Conservation (phyloP, 2,329 filamentous ascomycete genomes). For the Phoma herbarum region DNA sequence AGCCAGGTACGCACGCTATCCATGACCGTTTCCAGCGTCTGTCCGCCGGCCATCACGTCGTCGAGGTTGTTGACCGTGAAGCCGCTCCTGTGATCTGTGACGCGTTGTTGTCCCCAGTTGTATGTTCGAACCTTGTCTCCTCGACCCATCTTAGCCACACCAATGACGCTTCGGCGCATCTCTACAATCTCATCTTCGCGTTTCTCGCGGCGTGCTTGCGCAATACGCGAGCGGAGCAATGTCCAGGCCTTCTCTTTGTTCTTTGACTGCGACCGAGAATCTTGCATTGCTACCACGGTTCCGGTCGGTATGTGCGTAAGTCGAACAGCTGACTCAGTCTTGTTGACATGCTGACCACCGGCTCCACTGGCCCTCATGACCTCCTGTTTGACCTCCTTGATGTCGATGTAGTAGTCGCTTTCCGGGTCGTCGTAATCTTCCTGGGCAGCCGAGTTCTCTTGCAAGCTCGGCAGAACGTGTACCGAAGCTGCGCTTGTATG, state of each 20-base stretch:
- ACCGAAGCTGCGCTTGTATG: constrained; percentile 94
- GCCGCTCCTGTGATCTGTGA: constrained; percentile 87
- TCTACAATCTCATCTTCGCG: constrained; percentile 81
- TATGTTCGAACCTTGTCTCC: constrained; percentile 96
- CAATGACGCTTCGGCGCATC: constrained; percentile 79
- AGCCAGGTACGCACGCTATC: constrained; percentile 81
- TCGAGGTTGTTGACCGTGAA: constrained; percentile 81
- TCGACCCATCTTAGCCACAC: constrained; percentile 81
- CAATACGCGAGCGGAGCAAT: constrained; percentile 81
- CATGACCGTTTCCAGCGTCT: constrained; percentile 78
- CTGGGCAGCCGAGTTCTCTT: constrained; percentile 60
- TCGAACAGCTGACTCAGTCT: constrained; percentile 93
- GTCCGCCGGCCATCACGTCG: constrained; percentile 78
- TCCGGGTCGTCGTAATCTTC: constrained; percentile 81
- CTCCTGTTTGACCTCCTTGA: constrained; percentile 81
- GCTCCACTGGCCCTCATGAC: constrained; percentile 93
- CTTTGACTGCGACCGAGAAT: constrained; percentile 86
- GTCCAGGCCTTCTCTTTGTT: constrained; percentile 91
- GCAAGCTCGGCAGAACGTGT: constrained; percentile 87
- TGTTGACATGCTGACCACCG: constrained; percentile 98
- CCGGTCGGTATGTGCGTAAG: constrained; percentile 90
- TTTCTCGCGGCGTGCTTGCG: constrained; percentile 79
- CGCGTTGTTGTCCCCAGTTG: constrained; percentile 79
- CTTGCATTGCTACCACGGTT: constrained; percentile 89
- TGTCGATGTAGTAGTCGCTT: constrained; percentile 90